Evolutionary conservation across 2,329 filamentous ascomycete species (phyloP), one percentile per base, ranked within the genome.

Genomic region (Colletotrichum zoysiae): DNA sequence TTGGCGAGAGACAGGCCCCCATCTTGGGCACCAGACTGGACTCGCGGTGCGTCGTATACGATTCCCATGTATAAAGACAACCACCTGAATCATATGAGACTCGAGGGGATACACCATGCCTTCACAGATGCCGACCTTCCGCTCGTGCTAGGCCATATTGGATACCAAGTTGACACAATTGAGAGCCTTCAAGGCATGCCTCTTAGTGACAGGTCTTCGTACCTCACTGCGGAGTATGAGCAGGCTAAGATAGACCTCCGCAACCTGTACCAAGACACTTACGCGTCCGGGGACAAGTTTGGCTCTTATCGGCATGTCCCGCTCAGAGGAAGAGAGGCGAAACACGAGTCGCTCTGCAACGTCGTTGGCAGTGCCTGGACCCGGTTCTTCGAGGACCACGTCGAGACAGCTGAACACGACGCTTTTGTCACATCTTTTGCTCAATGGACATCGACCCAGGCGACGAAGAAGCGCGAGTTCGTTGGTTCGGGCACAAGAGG

Each of bases 21-120:
- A n/a, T 70, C 67, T 1, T 70, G 56, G 67, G 48, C 62, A 11
- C 56, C 62, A 2, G 63, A 70, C 42, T 70, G 62, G 62, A 65
- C 38, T n/a, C 50, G 35, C 2, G 5, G 20, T 12, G 58, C 65
- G n/a, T 56, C 65, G 3, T 18, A 63, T 40, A 46, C 35, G 1
- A 16, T 14, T 6, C 30, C 58, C 38, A 55, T 67, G 65, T 35
- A 40, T 26, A 51, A 53, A 38, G 56, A 56, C 23, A 67, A 63
- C 30, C 18, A 51, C 16, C 20, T 67, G 35, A 57, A 9, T 14
- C 65, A 53, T 4, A 44, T 67, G 56, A 53, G 35, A 38, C 23
- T 53, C 18, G 18, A 33, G 5, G 55, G 44, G 12, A 42, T 12
- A 20, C n/a, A 57, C 3, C 56, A 70, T 50, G 42, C 11, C 1